Evolutionary conservation across 2,329 filamentous ascomycete genomes (phyloP).

Genomic region (Amylocarpus encephaloides): DNA sequence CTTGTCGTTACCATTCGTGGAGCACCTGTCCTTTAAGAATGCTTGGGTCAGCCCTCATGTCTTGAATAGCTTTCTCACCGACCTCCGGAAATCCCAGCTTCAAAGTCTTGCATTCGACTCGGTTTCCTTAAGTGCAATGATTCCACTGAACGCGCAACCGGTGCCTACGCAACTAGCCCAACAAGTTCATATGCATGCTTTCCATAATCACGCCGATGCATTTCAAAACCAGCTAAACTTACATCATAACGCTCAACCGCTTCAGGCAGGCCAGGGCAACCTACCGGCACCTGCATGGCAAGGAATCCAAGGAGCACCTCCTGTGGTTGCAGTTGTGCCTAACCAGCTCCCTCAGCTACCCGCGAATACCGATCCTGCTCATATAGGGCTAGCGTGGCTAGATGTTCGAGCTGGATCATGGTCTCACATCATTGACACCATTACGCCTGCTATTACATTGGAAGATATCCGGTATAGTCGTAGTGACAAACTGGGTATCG

Average conservation of each 20-base stretch:
- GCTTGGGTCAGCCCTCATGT: conserved; percentile 60
- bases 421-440: conserved; percentile 41
- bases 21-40: conserved; percentile 57
- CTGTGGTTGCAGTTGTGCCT: background rate
- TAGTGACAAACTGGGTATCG: conserved; percentile 26
- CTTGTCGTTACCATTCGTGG: conserved; percentile 49
- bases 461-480: conserved; percentile 34
- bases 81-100: conserved; percentile 42
- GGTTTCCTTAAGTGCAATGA: conserved; percentile 53
- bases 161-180: background rate
- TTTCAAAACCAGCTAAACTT: background rate
- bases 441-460: conserved; percentile 43
- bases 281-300: background rate
- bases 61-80: conserved; percentile 44
- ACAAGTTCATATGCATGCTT: background rate
- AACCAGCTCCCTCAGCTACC: background rate
- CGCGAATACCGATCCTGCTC: background rate
- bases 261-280: background rate
- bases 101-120: conserved; percentile 54
- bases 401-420: conserved; percentile 39
- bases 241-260: background rate
- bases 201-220: background rate
- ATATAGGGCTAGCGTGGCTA: conserved; percentile 28
- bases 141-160: conserved; percentile 15
- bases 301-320: background rate